Evolutionary conservation across 176 grass and related monocot genomes (phyloP), one percentile per base, ranked within the genome.

Genomic region (Carex parvula): DNA sequence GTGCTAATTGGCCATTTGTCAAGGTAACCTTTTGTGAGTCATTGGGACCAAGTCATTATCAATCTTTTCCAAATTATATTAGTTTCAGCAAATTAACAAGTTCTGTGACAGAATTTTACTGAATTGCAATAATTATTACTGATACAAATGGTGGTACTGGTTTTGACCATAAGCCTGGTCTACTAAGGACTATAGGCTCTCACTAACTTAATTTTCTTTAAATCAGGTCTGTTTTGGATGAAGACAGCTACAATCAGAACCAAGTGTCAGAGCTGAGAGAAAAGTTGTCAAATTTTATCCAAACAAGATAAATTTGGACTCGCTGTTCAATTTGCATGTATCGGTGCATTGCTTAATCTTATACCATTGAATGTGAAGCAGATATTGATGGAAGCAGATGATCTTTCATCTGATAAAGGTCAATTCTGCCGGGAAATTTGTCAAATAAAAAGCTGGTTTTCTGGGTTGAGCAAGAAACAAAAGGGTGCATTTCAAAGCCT

Each of bases 1-100:
- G 91, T 98, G 42, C 85, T 98, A 33, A 8, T 95, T 35, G 87
- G 93, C 46, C 93, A 98, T 60, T 91, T 98, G 22, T 89, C 92
- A 86, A 98, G 96, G 95, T 90, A 87, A 77, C 15, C 33, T 60
- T 48, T 90, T 87, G 78, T 60, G 8, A 74, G 46, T 22, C 7
- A 35, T 76, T 56, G 6, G 0, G 54, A 16, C 29, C 52, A 46
- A 60, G 65, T 14, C 81, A 54, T 32, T 48, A 48, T 33, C 37
- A 70, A 70, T 39, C 18, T 70, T 8, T 44, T 41, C 68, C 30
- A 26, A 67, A 70, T 41, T 17, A 72, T 79, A 72, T 64, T 2
- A 46, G 32, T 57, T 56, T 87, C 18, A 57, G n/a, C 67, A 79
- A 15, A 41, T 33, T 14, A 68, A 5, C 3, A 0, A 60, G 57